Conservation (phyloP, 805 yeast species). For the Starmera dryadoides region DNA sequence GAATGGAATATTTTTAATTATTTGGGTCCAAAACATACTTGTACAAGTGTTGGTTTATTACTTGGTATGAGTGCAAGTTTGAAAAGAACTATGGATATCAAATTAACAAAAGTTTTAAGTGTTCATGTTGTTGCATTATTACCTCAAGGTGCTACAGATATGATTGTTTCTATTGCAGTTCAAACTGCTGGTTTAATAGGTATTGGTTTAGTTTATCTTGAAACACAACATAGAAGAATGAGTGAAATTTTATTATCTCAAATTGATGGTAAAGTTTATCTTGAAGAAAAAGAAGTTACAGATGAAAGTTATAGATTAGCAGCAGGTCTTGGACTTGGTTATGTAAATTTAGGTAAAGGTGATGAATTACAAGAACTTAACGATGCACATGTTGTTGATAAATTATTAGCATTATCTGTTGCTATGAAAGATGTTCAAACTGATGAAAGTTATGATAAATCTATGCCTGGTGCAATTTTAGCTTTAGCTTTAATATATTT, state of each 20-base stretch:
- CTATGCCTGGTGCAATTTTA: constrained; percentile 65
- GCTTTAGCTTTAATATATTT: constrained; percentile 72
- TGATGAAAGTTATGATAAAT: constrained; percentile 48
- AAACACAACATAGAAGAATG: constrained; percentile 79
- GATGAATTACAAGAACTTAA: constrained; percentile 48
- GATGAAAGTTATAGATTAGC: constrained; percentile 80
- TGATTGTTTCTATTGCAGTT: constrained; percentile 74
- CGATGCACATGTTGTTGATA: constrained; percentile 60
- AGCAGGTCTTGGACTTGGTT: constrained; percentile 85
- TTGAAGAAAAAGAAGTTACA: constrained; percentile 47
- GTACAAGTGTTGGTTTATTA: constrained; percentile 79
- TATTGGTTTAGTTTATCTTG: constrained; percentile 75
- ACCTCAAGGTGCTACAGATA: constrained; percentile 85
- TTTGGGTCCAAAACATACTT: constrained; percentile 79
- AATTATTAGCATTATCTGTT: constrained; percentile 48
- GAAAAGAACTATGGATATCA: constrained; percentile 75
- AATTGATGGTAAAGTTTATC: constrained; percentile 43
- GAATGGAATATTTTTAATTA: constrained; percentile 97
- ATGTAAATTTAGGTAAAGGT: constrained; percentile 75
- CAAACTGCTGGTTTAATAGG: constrained; percentile 92
- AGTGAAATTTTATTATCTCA: constrained; percentile 72
- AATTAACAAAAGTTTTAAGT: constrained; percentile 81
- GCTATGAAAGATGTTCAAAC: constrained; percentile 59
- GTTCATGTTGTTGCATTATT: constrained; percentile 89
- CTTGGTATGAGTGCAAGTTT: constrained; percentile 91